Evolutionary conservation across 2,329 filamentous ascomycete species (phyloP).

Genomic region (Botrytis sinoallii): DNA sequence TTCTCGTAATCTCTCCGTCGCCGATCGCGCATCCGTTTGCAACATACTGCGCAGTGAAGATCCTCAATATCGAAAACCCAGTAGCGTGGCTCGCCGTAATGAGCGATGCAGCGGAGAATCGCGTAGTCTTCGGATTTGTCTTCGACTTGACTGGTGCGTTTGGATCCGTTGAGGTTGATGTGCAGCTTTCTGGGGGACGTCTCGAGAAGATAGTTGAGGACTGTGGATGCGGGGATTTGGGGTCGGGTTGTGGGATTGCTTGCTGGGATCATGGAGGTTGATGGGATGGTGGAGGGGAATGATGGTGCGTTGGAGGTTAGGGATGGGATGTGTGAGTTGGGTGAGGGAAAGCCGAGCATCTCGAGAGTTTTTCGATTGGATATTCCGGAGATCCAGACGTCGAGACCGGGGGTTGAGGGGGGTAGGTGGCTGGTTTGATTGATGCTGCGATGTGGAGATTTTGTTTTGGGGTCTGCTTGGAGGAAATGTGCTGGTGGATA

Average conservation of each 20-base stretch:
- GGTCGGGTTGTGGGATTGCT: neutral
- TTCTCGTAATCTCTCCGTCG: neutral
- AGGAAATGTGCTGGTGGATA: neutral
- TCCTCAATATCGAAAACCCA: conserved; percentile 20
- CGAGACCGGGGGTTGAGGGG: neutral
- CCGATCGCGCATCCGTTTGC: conserved; percentile 3
- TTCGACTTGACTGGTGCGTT: neutral
- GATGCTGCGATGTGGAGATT: neutral
- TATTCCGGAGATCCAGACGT: neutral
- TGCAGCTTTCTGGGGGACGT: neutral
- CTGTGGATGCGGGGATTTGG: neutral
- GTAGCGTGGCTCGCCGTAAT: neutral
- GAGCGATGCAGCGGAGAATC: neutral
- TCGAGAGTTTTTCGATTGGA: neutral
- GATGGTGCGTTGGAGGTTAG: neutral
- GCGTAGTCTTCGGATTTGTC: conserved; percentile 10
- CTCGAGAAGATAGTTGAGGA: neutral
- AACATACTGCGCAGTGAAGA: conserved; percentile 13
- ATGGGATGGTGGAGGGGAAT: neutral
- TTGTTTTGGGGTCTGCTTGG: neutral
- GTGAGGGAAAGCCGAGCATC: neutral
- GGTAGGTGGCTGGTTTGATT: neutral
- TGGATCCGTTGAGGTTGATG: conserved; percentile 5
- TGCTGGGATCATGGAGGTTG: neutral
- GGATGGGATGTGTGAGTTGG: neutral